Conservation (phyloP, 2,329 filamentous ascomycete species). For the Fusarium sp. region DNA sequence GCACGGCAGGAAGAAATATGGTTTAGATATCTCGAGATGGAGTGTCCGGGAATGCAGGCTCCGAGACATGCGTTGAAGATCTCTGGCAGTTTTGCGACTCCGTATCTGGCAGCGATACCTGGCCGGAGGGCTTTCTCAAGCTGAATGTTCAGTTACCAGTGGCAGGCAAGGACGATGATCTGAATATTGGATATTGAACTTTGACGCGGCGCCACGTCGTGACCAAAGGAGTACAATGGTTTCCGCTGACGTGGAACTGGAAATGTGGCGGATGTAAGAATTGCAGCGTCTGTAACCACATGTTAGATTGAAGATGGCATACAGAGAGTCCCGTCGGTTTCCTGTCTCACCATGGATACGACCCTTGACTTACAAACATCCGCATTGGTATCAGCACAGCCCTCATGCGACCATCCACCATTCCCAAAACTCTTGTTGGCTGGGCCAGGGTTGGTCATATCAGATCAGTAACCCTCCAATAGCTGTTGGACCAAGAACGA, state of each 20-base stretch:
- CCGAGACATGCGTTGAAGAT: conserved; percentile 38
- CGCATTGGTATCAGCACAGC: conserved; percentile 26
- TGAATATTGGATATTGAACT: neutral
- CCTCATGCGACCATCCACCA: conserved; percentile 21
- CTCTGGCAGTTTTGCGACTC: conserved; percentile 26
- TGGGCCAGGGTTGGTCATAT: conserved; percentile 23
- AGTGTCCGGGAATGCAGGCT: conserved; percentile 27
- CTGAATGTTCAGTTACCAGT: neutral
- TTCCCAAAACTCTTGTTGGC: conserved; percentile 14
- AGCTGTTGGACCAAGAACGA: conserved; percentile 12
- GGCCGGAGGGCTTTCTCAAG: neutral
- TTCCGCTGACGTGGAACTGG: conserved; percentile 12
- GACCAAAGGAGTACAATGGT: conserved; percentile 7
- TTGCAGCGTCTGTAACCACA: conserved; percentile 1
- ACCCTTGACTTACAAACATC: conserved; percentile 9
- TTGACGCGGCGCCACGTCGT: conserved; percentile 18
- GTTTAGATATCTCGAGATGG: conserved; percentile 30
- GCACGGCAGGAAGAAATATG: conserved; percentile 5
- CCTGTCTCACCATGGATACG: conserved; percentile 4
- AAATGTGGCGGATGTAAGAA: conserved; percentile 24
- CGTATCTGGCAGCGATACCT: neutral
- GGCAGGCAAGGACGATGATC: neutral
- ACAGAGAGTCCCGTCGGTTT: neutral
- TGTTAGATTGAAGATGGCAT: neutral
- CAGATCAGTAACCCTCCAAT: neutral